Percentiles rank a stretch among this genome's conserved stretches.
These are phyloP conservation scores for Cardamine chenopodiifolia DNA, from an alignment of 345 rosid genomes.

Conservation along the genomic window DNA sequence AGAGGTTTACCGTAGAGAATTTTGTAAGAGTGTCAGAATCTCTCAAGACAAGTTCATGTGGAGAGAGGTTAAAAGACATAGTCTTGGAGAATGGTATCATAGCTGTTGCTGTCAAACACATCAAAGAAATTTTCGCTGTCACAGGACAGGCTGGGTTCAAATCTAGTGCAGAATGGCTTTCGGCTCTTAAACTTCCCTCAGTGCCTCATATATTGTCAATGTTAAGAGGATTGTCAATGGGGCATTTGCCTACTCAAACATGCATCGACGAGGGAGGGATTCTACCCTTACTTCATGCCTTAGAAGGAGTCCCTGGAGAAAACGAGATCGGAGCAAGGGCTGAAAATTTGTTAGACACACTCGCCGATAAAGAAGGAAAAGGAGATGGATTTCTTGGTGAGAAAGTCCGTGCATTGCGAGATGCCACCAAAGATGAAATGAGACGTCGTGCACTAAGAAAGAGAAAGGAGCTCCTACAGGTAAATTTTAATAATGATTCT, in stretches of 20 bases:
- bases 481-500: slow-evolving; percentile 38
- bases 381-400: slow-evolving; percentile 95
- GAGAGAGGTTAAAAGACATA: slow-evolving; percentile 93
- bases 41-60: slow-evolving; percentile 95
- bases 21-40: slow-evolving; percentile 97
- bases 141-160: slow-evolving; percentile 76
- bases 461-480: slow-evolving; percentile 90
- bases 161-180: slow-evolving; percentile 73
- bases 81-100: slow-evolving; percentile 85
- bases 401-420: slow-evolving; percentile 71
- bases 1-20: slow-evolving; percentile 81
- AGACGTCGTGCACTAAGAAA: slow-evolving; percentile 82
- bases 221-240: slow-evolving; percentile 97
- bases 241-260: slow-evolving; percentile 83
- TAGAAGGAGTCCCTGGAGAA: slow-evolving; percentile 95
- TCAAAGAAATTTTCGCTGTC: slow-evolving; percentile 74
- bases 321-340: slow-evolving; percentile 98
- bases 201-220: slow-evolving; percentile 88
- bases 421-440: slow-evolving; percentile 95
- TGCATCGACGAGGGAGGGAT: slow-evolving; percentile 87
- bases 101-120: slow-evolving; percentile 76
- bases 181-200: slow-evolving; percentile 80
- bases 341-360: slow-evolving; percentile 90
- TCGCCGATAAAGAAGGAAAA: slow-evolving; percentile 84
- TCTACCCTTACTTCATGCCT: slow-evolving; percentile 81